Evolutionary conservation across 2,329 filamentous ascomycete genomes (phyloP).

Genomic region (Laburnicola sp.): DNA sequence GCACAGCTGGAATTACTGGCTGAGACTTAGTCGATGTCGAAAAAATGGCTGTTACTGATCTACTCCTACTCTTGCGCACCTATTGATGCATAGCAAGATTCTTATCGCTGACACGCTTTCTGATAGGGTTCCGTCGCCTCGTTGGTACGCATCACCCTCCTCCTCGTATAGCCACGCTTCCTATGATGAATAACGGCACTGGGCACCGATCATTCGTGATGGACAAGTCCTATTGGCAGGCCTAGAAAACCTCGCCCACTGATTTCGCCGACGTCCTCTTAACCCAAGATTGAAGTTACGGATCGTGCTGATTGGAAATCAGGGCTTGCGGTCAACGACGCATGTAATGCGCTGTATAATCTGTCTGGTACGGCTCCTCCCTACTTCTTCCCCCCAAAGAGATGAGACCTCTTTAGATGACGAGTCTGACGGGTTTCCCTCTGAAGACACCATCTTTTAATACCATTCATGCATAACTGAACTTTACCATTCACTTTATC

Average conservation of each 20-base stretch:
- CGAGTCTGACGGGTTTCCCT: conserved; percentile 76
- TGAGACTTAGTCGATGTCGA: conserved; percentile 47
- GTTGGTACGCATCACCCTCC: conserved; percentile 32
- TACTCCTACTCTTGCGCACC: conserved; percentile 7
- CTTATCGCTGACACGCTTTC: not conserved
- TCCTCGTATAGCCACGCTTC: conserved; percentile 10
- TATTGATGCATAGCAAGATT: conserved; percentile 20
- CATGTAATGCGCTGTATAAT: too few relatives aligned
- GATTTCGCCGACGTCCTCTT: conserved; percentile 52
- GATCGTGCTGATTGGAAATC: conserved; percentile 13
- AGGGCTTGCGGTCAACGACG: conserved; percentile 7
- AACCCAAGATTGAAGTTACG: not conserved
- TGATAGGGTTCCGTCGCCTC: not conserved
- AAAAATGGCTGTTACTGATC: conserved; percentile 49
- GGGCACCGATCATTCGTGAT: conserved; percentile 88
- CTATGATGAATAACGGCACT: conserved; percentile 84
- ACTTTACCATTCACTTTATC: conserved; percentile 2
- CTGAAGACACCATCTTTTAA: conserved; percentile 65
- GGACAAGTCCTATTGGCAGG: conserved; percentile 90
- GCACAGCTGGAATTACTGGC: conserved; percentile 53
- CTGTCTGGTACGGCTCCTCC: conserved; percentile 25
- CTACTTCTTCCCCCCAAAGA: conserved; percentile 13
- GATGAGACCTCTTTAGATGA: conserved; percentile 67
- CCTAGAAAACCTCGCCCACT: conserved; percentile 99
- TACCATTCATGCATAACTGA: conserved; percentile 70